phyloP scores from a whole-genome alignment of 2,329 filamentous ascomycete species.

The Teratosphaeriaceae sp. region DNA sequence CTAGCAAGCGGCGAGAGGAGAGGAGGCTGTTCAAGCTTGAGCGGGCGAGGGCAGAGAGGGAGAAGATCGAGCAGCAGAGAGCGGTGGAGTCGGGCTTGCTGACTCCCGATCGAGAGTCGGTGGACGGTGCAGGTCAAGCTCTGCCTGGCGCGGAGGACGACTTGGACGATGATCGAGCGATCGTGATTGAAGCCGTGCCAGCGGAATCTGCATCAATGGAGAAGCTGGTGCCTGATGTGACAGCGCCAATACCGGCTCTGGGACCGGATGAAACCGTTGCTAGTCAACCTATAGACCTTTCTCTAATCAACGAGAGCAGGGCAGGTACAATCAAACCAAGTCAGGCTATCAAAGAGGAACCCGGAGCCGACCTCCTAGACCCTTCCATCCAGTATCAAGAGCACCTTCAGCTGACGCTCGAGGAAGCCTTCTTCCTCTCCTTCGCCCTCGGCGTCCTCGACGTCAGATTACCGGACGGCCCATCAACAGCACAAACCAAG shows the following conservation, averaged over 20 bases:
- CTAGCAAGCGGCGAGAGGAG: constrained; percentile 68
- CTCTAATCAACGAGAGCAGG: too few species aligned
- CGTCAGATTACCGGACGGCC: constrained; percentile 37
- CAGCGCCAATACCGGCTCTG: too few species aligned
- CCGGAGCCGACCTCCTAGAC: constrained; percentile 6
- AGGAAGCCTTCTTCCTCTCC: constrained; percentile 85
- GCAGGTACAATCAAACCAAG: background rate
- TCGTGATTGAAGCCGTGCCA: too few species aligned
- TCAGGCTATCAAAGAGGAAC: background rate
- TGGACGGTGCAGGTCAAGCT: constrained; percentile 9
- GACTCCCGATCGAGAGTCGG: too few species aligned
- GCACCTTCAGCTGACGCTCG: constrained; percentile 82
- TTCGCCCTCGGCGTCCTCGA: constrained; percentile 72
- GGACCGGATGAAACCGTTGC: too few species aligned
- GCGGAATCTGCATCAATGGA: too few species aligned
- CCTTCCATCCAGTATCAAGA: constrained; percentile 53
- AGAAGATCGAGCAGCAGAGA: constrained; percentile 67
- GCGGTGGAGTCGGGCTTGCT: constrained; percentile 49
- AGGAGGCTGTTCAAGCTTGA: constrained; percentile 83
- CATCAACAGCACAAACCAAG: constrained; percentile 22
- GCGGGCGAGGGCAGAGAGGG: constrained; percentile 77
- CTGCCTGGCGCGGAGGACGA: too few species aligned
- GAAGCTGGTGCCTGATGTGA: too few species aligned
- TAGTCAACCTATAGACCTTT: too few species aligned
- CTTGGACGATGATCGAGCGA: too few species aligned